phyloP scores from a whole-genome alignment of 441 rosid species.

The Populus trichocarpa region DNA sequence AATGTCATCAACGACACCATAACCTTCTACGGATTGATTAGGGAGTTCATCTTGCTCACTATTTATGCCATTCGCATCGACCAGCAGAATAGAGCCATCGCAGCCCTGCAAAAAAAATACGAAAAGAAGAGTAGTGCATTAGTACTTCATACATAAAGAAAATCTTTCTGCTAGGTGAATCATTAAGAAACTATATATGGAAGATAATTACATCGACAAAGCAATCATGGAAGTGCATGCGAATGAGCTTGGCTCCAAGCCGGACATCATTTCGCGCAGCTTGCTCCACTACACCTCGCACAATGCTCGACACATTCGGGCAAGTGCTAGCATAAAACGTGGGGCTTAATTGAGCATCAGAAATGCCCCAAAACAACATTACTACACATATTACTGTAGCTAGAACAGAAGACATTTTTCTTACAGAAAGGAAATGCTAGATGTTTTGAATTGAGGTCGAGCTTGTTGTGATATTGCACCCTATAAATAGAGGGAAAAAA shows the following conservation, averaged over 20 bases:
- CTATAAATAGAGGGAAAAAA: no score
- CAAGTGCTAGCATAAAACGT: slow-evolving; percentile 26
- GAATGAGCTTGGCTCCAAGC: slow-evolving; percentile 32
- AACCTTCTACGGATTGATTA: slow-evolving; percentile 32
- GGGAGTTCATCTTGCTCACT: slow-evolving; percentile 40
- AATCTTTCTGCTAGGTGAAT: no score
- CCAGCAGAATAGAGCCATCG: slow-evolving; percentile 54
- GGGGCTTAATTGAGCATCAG: slow-evolving; percentile 3
- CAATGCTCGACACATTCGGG: slow-evolving; percentile 22
- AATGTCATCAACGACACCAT: slow-evolving; percentile 39
- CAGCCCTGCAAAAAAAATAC: slow-evolving; percentile 38
- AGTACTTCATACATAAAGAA: background rate
- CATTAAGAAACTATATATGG: no score
- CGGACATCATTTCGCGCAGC: slow-evolving; percentile 24
- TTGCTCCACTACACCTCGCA: slow-evolving; percentile 18
- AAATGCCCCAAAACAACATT: background rate
- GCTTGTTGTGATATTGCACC: no score
- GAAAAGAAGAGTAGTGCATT: background rate
- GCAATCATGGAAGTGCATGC: slow-evolving; percentile 37
- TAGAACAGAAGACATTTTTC: no score
- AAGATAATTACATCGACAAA: slow-evolving; percentile 8
- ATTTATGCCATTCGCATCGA: slow-evolving; percentile 25
- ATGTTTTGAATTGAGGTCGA: no score
- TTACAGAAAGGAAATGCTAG: no score
- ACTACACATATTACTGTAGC: no score